Evolutionary conservation across 2,329 filamentous ascomycete species (phyloP), one percentile per base, ranked within the genome.

Genomic region (Raffaelea ambrosiae): DNA sequence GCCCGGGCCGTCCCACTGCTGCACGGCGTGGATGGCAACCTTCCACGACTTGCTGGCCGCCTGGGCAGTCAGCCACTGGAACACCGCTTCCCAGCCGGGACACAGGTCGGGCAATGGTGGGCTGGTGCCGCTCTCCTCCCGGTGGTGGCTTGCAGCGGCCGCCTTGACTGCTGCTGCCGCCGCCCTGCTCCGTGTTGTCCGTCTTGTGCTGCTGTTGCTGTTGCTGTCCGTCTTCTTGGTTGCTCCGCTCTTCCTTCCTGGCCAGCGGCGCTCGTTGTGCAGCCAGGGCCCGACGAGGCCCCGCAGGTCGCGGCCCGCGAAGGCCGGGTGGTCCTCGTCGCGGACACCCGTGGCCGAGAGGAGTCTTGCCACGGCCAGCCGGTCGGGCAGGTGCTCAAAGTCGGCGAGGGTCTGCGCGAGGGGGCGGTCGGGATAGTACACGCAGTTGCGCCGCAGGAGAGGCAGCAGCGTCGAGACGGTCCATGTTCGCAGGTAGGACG

Each of bases 201-300:
- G 7, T 29, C 7, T 29, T 7, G 7, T 29, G 13, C 13, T 29
- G 26, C 26, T 13, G 13, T 29, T 29, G 26, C 7, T 13, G 19
- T 42, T 20, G 26, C 10, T n/a, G 18, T 5, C 36, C 3, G 10
- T 13, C 2, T 16, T 16, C 19, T 44, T 51, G n/a, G 23, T 20
- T 13, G 43, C 16, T 41, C 53, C 65, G 4, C 50, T 55, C 9
- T 54, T 51, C 13, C 26, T 29, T 13, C 26, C 26, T 51, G 73
- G 75, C 69, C 83, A 81, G 47, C 82, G 76, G 19, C 65, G 72
- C 44, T 80, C 72, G 41, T 79, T 80, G 57, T 84, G 81, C 43
- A 89, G 68, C 86, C 86, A 91, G 2, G 86, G 86, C 0, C 81
- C 82, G 44, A 90, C 66, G 35, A 90, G 59, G 0, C 81, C 78